phyloP scores from a whole-genome alignment of 306 rosid species.

The Gastrolobium bilobum region DNA sequence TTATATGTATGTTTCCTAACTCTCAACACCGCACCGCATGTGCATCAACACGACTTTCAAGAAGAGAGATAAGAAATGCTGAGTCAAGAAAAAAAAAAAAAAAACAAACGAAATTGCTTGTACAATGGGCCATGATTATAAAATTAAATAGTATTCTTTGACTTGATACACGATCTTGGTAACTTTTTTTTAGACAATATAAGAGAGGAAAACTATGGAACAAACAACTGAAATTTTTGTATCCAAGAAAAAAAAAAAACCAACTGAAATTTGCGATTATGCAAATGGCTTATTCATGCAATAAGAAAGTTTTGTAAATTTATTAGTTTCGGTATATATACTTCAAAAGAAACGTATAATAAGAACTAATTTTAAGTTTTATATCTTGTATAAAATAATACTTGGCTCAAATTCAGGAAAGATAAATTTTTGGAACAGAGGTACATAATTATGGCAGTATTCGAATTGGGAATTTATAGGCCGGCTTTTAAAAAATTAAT shows the following conservation, averaged over 20 bases:
- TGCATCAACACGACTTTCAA: slow-evolving; percentile 39
- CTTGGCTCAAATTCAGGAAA: too few relatives aligned
- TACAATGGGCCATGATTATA: not conserved
- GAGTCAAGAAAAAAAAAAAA: not conserved
- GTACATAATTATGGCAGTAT: too few relatives aligned
- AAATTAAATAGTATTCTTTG: slow-evolving; percentile 22
- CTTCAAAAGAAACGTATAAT: too few relatives aligned
- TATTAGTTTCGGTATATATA: too few relatives aligned
- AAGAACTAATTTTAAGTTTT: too few relatives aligned
- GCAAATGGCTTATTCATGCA: too few relatives aligned
- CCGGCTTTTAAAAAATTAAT: too few relatives aligned
- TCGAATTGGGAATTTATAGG: too few relatives aligned
- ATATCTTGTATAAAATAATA: too few relatives aligned
- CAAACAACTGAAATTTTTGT: too few relatives aligned
- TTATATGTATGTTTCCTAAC: slow-evolving; percentile 26
- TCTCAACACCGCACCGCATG: slow-evolving; percentile 11
- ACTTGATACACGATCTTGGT: slow-evolving; percentile 2
- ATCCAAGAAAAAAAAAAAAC: not conserved
- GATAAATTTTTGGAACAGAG: too few relatives aligned
- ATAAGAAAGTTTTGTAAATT: too few relatives aligned
- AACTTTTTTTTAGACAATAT: not conserved
- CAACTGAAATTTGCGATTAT: not conserved
- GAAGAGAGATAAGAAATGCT: slow-evolving; percentile 7
- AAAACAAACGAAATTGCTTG: not conserved
- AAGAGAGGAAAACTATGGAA: not conserved